phyloP scores from a whole-genome alignment of 306 rosid species.

The Pterocarpus santalinus region DNA sequence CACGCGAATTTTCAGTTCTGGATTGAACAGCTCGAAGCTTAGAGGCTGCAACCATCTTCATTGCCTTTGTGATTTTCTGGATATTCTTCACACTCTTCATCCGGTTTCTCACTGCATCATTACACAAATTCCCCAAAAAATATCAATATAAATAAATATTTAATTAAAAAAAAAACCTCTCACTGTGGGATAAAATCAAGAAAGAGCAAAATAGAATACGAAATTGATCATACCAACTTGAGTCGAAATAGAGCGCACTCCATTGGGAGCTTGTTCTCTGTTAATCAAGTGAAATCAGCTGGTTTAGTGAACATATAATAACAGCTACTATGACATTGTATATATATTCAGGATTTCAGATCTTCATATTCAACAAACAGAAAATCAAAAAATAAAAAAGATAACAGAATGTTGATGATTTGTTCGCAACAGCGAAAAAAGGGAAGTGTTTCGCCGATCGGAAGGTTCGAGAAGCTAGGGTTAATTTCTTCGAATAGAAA shows the following conservation, averaged over 20 bases:
- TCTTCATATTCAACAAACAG: neutral
- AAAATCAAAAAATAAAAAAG: neutral
- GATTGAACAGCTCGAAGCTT: conserved; percentile 89
- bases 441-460: neutral
- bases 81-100: conserved; percentile 99
- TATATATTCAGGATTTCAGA: neutral
- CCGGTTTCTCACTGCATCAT: conserved; percentile 77
- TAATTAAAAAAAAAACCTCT: neutral
- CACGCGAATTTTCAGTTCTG: conserved; percentile 91
- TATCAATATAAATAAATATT: conserved; percentile 22
- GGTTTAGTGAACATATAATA: neutral
- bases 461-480: neutral
- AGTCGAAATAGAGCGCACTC: conserved; percentile 91
- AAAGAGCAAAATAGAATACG: conserved; percentile 4
- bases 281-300: conserved; percentile 32
- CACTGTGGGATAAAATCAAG: neutral
- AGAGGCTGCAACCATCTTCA: conserved; percentile 99
- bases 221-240: conserved; percentile 75
- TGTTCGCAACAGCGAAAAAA: neutral
- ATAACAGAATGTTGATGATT: neutral
- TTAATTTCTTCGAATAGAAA: neutral
- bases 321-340: neutral
- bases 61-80: conserved; percentile 98
- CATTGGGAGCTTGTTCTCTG: conserved; percentile 79
- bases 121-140: conserved; percentile 27